These are phyloP conservation scores for Craterostigma plantagineum DNA, from an alignment of 257 asterid genomes.

Conservation along the genomic window DNA sequence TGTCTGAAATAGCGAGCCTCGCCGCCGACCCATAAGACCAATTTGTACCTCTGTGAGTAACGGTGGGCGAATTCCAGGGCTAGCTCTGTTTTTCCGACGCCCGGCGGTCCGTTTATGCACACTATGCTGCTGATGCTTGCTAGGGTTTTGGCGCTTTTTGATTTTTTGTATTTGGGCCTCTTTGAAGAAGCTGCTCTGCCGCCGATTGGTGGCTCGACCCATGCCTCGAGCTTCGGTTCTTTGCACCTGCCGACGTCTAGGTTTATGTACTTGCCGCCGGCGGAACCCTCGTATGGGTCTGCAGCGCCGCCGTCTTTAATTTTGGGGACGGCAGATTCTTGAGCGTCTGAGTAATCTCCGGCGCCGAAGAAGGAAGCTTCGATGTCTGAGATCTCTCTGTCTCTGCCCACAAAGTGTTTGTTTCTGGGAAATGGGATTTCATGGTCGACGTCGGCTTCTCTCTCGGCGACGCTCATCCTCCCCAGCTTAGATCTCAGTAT, in stretches of 20 bases:
- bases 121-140: conserved; percentile 37
- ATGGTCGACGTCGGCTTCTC: conserved; percentile 24
- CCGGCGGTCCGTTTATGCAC: conserved; percentile 54
- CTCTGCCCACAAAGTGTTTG: conserved; percentile 49
- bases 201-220: too few relatives aligned
- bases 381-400: conserved; percentile 45
- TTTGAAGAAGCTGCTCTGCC: conserved; percentile 20
- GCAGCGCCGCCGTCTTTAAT: too few relatives aligned
- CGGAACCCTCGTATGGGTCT: neutral
- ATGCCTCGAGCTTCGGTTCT: too few relatives aligned
- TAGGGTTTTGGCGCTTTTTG: too few relatives aligned
- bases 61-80: conserved; percentile 68
- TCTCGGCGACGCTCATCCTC: conserved; percentile 49
- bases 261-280: conserved; percentile 16
- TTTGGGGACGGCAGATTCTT: conserved; percentile 15
- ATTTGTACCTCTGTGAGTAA: conserved; percentile 55
- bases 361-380: conserved; percentile 50
- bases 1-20: conserved; percentile 62
- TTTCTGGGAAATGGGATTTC: conserved; percentile 64
- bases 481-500: conserved; percentile 57
- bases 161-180: conserved; percentile 32
- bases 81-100: conserved; percentile 72
- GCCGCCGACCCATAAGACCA: conserved; percentile 88
- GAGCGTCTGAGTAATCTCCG: conserved; percentile 32
- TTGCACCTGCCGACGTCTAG: too few relatives aligned